Conservation (phyloP, 108 stramenopile genomes). For the Epipyxis sp. region DNA sequence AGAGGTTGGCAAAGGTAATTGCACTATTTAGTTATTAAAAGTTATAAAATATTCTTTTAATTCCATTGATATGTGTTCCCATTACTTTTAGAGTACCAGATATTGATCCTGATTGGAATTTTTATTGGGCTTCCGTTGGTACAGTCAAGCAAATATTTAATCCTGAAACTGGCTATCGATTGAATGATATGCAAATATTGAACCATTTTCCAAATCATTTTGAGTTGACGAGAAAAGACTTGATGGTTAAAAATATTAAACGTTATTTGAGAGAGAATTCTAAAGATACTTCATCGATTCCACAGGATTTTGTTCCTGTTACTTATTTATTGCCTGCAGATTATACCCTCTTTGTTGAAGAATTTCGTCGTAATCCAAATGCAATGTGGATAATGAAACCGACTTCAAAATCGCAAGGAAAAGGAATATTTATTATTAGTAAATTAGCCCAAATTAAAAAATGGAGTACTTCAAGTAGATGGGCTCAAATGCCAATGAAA, state of each 20-base stretch:
- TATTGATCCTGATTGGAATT: constrained; percentile 57
- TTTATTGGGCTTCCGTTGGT: constrained; percentile 63
- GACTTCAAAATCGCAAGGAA: constrained; percentile 52
- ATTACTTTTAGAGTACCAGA: too few relatives aligned
- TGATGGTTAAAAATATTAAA: constrained; percentile 62
- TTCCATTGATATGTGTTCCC: too few relatives aligned
- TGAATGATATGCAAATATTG: constrained; percentile 58
- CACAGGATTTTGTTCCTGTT: constrained; percentile 55
- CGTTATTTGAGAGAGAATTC: constrained; percentile 51
- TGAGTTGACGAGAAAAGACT: constrained; percentile 60
- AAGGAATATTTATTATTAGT: constrained; percentile 62
- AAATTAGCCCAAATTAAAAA: constrained; percentile 54
- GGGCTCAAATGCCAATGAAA: constrained; percentile 44
- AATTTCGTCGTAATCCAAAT: constrained; percentile 53
- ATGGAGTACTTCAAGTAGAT: constrained; percentile 35
- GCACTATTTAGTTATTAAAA: too few relatives aligned
- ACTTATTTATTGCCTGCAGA: constrained; percentile 63
- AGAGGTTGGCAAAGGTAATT: constrained; percentile 37
- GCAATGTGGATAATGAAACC: constrained; percentile 64
- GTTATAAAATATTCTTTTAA: too few relatives aligned
- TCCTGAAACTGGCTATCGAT: constrained; percentile 54
- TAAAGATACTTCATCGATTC: constrained; percentile 22
- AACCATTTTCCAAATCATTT: constrained; percentile 67
- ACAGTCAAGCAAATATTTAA: constrained; percentile 61
- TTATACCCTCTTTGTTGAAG: constrained; percentile 57